Evolutionary conservation across 768 basidiomycete species (phyloP).

Genomic region (Dacryopinax spathularia): DNA sequence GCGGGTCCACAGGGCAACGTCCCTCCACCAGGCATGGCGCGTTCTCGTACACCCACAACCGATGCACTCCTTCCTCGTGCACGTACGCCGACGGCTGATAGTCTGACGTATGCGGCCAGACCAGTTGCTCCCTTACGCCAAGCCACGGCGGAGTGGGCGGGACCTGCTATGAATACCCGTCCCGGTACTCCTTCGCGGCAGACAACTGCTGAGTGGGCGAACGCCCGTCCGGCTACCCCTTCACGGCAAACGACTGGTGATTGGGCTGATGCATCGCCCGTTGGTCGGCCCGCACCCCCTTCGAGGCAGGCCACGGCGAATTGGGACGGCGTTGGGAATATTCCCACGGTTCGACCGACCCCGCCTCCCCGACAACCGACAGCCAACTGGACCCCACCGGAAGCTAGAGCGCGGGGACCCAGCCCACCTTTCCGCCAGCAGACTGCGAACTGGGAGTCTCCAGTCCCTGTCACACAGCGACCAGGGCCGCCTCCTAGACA

Average conservation of each 20-base stretch:
- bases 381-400: not conserved
- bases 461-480: too few species aligned
- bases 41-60: not conserved
- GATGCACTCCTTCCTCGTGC: not conserved
- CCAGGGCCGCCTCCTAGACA: not conserved
- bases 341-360: not conserved
- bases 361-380: not conserved
- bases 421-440: not conserved
- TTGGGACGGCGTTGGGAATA: not conserved
- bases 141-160: not conserved
- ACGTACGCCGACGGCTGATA: not conserved
- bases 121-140: not conserved
- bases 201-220: not conserved
- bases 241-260: too few species aligned
- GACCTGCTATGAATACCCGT: not conserved
- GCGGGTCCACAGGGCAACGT: not conserved
- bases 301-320: not conserved
- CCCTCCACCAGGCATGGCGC: not conserved
- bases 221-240: too few species aligned
- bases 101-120: not conserved
- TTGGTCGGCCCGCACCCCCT: too few species aligned
- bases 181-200: not conserved
- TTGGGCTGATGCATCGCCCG: too few species aligned
- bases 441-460: not conserved
- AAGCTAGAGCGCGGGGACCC: not conserved